These are phyloP conservation scores for Serendipita sp. DNA, from an alignment of 768 basidiomycete genomes.

Conservation along the genomic window DNA sequence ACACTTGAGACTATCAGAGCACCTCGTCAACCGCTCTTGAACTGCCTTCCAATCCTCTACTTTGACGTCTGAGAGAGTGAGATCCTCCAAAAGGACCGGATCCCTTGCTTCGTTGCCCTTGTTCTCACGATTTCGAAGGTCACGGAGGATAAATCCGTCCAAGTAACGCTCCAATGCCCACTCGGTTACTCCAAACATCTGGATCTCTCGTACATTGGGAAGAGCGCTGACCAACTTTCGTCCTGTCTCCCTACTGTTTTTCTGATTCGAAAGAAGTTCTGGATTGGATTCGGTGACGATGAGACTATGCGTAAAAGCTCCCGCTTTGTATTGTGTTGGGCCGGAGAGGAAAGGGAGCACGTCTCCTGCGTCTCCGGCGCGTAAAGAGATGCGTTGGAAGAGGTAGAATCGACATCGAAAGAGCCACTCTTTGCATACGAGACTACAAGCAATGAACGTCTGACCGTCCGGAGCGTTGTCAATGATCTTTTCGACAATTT, in stretches of 20 bases:
- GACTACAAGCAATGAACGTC: background rate
- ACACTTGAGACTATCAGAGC: too few species aligned
- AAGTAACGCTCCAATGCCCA: background rate
- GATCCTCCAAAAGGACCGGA: too few species aligned
- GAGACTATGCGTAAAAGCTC: background rate
- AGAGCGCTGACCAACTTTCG: background rate
- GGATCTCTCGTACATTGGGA: background rate
- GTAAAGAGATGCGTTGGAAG: background rate
- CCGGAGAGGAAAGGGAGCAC: background rate
- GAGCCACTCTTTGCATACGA: conserved; percentile 1
- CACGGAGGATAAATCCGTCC: background rate
- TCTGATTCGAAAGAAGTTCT: background rate
- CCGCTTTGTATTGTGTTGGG: background rate
- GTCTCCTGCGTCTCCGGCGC: background rate
- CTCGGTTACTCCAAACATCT: background rate
- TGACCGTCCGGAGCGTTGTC: conserved; percentile 1
- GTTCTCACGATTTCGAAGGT: too few species aligned
- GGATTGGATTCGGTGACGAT: background rate
- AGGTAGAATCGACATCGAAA: background rate
- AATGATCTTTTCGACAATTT: conserved; percentile 4
- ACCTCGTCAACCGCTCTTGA: too few species aligned
- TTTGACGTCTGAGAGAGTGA: too few species aligned
- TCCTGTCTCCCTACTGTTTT: background rate
- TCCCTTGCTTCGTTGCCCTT: too few species aligned
- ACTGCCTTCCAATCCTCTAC: too few species aligned